Evolutionary conservation across 768 basidiomycete species (phyloP), one percentile per base, ranked within the genome.

Genomic region (Hygrophorus russula): DNA sequence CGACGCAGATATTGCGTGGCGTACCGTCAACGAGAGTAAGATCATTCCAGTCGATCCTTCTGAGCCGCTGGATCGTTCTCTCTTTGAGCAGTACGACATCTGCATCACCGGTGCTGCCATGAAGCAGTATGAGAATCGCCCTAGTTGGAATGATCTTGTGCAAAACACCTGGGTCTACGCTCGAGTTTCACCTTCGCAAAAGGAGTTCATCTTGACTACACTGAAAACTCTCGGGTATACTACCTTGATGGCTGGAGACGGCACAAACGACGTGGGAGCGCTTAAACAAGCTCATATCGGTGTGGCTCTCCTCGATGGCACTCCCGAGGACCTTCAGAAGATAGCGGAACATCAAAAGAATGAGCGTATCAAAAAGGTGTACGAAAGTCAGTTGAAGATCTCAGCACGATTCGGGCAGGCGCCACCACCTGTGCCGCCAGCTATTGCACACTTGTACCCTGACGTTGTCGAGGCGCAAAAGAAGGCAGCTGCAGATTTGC

Each of bases 121-220:
- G 65, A 87, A 82, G 58, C 90, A 92, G 53, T 92, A 78, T 62
- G 80, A 83, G 52, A 58, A 66, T n/a, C 63, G 64, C 11, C 72
- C 82, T 5, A 67, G 70, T n/a, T 91, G 83, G 83, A 73, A 73
- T 40, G 69, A 76, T 47, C 82, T 99, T 36, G 85, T 96, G 2
- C 88, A 92, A 53, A 81, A 96, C 56, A 91, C 91, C 1, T 98
- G 91, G 90, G 94, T 99, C 39, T 99, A 99, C 52, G 96, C 96
- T 18, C 90, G 94, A 27, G 94, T 98, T 12, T 94, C 94, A 9
- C 96, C 96, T 2, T 64, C 76, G 0, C 96, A 98, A 59, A 99
- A 99, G 65, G 96, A 99, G 60, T 76, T 76, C 60, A 98, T 99
- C 62, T 73, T 99, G 37, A 89, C 91, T 0, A 84, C 84, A 5